A percentile compares a stretch with the other conserved stretches of the same genome.
phyloP scores from a whole-genome alignment of 2,329 filamentous ascomycete genomes.

The Penicillium digitatum region DNA sequence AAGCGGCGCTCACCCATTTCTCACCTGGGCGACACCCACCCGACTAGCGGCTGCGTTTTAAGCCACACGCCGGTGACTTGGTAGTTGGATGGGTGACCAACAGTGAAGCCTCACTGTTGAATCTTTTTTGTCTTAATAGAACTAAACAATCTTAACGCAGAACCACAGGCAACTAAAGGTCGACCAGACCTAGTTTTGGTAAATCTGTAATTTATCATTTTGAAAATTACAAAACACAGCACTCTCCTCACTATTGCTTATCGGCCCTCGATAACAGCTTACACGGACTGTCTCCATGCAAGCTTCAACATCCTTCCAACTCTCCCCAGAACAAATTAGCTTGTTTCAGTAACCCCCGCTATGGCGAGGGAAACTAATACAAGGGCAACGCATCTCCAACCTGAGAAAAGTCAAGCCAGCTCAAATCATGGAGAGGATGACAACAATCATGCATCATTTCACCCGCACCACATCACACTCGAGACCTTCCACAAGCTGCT shows the following conservation, averaged over 20 bases:
- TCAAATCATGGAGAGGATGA: neutral
- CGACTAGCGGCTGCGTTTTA: no score
- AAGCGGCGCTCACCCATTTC: neutral
- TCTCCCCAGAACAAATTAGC: neutral
- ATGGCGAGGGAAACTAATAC: neutral
- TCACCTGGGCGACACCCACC: slow-evolving; percentile 2
- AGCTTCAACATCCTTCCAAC: neutral
- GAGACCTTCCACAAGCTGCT: slow-evolving; percentile 29
- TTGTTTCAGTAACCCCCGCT: neutral
- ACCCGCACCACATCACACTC: slow-evolving; percentile 24
- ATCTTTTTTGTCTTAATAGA: no score
- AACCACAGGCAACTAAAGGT: no score
- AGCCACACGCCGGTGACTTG: no score
- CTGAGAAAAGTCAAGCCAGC: neutral
- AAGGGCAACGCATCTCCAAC: neutral
- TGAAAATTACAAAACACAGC: neutral
- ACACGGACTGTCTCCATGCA: neutral
- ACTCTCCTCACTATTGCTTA: neutral
- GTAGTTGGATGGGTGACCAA: no score
- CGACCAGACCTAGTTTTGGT: no score
- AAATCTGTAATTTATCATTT: neutral
- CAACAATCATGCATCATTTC: slow-evolving; percentile 14
- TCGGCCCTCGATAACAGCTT: neutral
- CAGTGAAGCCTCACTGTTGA: no score
- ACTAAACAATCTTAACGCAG: no score